A percentile compares a stretch with the other conserved stretches of the same genome.
These are phyloP conservation scores for Alternaria metachromatica DNA, from an alignment of 2,329 filamentous ascomycete species.

Conservation along the genomic window DNA sequence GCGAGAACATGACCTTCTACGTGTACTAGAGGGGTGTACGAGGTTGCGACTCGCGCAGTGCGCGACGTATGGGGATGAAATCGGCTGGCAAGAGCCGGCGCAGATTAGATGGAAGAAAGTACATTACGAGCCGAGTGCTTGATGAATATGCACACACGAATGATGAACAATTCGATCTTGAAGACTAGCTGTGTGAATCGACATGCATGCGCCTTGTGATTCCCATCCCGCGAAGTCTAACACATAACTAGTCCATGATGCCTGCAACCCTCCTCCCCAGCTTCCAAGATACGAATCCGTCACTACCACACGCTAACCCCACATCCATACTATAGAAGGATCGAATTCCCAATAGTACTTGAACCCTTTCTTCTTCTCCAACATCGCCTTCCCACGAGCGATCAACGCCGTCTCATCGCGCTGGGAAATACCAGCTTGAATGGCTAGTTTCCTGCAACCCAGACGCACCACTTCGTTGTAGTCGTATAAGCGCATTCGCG, in stretches of 20 bases:
- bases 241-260: neutral
- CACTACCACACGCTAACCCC: neutral
- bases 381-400: neutral
- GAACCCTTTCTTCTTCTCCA: neutral
- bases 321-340: neutral
- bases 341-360: neutral
- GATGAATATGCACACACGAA: neutral
- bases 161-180: neutral
- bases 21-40: constrained; percentile 30
- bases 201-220: neutral
- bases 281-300: neutral
- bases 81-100: constrained; percentile 1
- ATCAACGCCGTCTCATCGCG: neutral
- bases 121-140: neutral
- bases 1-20: constrained; percentile 37
- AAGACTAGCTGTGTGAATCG: neutral
- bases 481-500: neutral
- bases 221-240: neutral
- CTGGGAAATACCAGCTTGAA: neutral
- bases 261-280: neutral
- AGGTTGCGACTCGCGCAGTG: neutral
- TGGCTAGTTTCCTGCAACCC: neutral
- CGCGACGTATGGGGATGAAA: neutral
- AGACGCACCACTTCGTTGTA: neutral
- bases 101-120: neutral